A percentile compares a stretch with the other conserved stretches of the same genome.
Evolutionary conservation across 2,329 filamentous ascomycete species (phyloP).

Genomic region (Ceratocystis papillata): DNA sequence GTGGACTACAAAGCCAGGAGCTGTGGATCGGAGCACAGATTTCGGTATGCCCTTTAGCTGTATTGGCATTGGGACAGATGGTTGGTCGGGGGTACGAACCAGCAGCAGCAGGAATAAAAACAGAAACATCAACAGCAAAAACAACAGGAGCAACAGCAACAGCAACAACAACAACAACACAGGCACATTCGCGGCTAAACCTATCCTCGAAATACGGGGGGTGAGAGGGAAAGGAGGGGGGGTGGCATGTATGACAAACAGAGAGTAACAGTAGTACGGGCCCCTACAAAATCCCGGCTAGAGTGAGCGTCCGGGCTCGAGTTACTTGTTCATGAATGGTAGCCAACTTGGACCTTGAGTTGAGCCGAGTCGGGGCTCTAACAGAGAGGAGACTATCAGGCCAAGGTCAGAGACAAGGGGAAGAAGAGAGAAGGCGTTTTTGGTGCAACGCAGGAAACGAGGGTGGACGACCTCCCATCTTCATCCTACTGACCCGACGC

Average conservation of each 20-base stretch:
- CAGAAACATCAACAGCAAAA: background rate
- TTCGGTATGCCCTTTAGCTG: background rate
- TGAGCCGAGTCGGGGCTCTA: too few relatives aligned
- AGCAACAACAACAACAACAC: background rate
- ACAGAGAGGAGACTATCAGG: too few relatives aligned
- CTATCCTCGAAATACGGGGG: background rate
- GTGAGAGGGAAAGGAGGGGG: background rate
- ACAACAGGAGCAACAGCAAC: background rate
- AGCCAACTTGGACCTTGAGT: too few relatives aligned
- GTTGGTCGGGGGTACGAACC: slow-evolving; percentile 1
- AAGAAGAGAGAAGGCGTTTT: too few relatives aligned
- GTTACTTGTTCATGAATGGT: too few relatives aligned
- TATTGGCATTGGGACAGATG: background rate
- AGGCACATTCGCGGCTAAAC: too few relatives aligned
- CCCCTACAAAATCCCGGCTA: too few relatives aligned
- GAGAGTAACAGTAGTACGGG: background rate
- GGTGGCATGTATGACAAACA: background rate
- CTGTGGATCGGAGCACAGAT: background rate
- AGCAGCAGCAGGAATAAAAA: background rate
- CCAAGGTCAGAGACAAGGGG: too few relatives aligned
- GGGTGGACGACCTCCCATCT: too few relatives aligned
- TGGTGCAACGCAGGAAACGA: too few relatives aligned
- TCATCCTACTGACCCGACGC: too few relatives aligned
- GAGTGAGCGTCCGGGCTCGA: too few relatives aligned
- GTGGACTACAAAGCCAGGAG: background rate